Percentiles rank a stretch among this genome's conserved stretches.
Conservation (phyloP, 768 basidiomycete genomes). For the Agrocybe praecox region DNA sequence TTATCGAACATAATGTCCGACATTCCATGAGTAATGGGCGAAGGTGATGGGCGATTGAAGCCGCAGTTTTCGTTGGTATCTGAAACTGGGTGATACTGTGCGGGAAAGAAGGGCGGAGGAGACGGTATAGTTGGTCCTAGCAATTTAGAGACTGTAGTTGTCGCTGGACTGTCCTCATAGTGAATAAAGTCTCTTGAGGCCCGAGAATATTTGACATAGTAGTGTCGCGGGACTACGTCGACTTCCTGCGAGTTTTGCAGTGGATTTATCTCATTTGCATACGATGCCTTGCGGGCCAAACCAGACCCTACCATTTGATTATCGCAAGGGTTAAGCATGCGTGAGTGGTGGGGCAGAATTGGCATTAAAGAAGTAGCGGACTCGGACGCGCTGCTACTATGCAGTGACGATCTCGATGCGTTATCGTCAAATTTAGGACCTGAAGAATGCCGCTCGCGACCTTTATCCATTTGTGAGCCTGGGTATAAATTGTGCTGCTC, state of each 20-base stretch:
- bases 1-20: background rate
- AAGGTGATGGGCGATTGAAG: background rate
- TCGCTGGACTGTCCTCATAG: background rate
- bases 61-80: background rate
- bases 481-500: background rate
- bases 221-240: background rate
- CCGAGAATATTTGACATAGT: background rate
- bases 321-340: background rate
- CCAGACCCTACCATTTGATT: too few species aligned
- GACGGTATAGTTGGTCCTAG: background rate
- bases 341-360: background rate
- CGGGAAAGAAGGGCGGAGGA: background rate
- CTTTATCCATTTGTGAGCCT: background rate
- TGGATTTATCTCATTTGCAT: background rate
- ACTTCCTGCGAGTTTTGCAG: background rate
- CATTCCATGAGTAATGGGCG: background rate
- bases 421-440: background rate
- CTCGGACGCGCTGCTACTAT: background rate
- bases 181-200: background rate
- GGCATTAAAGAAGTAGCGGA: background rate
- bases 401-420: too few species aligned
- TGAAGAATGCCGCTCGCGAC: constrained; percentile 1
- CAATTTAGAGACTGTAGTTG: background rate
- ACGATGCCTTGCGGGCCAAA: background rate
- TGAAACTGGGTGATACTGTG: background rate